These are phyloP conservation scores for Pyrenochaeta sp. DNA, from an alignment of 2,329 filamentous ascomycete genomes.

Conservation along the genomic window DNA sequence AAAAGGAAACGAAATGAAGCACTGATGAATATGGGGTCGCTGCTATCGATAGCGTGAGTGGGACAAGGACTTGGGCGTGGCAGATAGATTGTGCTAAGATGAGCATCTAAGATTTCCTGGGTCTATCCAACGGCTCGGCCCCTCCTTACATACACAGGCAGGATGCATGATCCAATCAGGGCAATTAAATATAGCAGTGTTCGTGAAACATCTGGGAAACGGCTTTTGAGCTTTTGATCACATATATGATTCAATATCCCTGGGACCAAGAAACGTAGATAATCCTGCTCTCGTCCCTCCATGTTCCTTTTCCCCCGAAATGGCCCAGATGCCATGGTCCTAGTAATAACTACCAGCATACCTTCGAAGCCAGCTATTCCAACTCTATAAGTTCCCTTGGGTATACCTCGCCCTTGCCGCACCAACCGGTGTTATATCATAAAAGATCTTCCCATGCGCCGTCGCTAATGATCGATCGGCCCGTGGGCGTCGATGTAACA, in stretches of 20 bases:
- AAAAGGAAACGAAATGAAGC: conserved; percentile 17
- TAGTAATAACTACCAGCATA: background rate
- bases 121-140: conserved; percentile 6
- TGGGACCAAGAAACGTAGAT: conserved; percentile 1
- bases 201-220: conserved; percentile 9
- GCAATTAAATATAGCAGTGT: conserved; percentile 5
- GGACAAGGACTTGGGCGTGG: conserved; percentile 13
- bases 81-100: conserved; percentile 35
- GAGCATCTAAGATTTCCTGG: conserved; percentile 21
- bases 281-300: background rate
- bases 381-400: conserved; percentile 6
- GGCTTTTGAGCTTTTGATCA: conserved; percentile 8
- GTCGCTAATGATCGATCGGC: conserved; percentile 45
- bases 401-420: conserved; percentile 15
- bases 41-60: conserved; percentile 18
- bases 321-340: conserved; percentile 2
- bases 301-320: background rate
- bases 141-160: background rate
- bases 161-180: conserved; percentile 8
- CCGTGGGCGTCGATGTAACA: conserved; percentile 25
- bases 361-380: conserved; percentile 8
- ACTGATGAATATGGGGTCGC: conserved; percentile 14
- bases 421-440: conserved; percentile 3
- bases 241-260: conserved; percentile 4
- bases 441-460: conserved; percentile 35